These are phyloP conservation scores for Picochlorum sp. DNA, from an alignment of 139 green algal genomes.

Conservation along the genomic window DNA sequence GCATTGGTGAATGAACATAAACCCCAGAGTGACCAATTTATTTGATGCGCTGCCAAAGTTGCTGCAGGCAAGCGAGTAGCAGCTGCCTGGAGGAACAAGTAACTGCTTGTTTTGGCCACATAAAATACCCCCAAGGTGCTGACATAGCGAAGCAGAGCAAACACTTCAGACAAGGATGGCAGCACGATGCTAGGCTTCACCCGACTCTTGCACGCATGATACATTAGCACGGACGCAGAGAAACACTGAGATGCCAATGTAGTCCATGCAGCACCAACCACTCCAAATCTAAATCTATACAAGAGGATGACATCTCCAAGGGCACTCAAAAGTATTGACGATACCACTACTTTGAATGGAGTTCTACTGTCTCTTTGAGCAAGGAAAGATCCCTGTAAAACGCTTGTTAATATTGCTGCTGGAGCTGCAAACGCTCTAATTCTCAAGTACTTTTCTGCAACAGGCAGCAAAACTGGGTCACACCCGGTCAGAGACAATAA, in stretches of 20 bases:
- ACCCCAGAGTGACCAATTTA: slow-evolving; percentile 36
- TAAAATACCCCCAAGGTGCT: slow-evolving; percentile 53
- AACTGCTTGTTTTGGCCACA: slow-evolving; percentile 54
- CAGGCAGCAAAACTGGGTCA: slow-evolving; percentile 39
- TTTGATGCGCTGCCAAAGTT: slow-evolving; percentile 62
- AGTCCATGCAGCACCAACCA: slow-evolving; percentile 54
- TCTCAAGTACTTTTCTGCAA: slow-evolving; percentile 50
- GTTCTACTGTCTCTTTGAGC: slow-evolving; percentile 41
- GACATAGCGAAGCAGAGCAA: slow-evolving; percentile 26
- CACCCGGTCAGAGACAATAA: slow-evolving; percentile 40
- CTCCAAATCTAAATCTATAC: slow-evolving; percentile 33
- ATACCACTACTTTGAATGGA: slow-evolving; percentile 43
- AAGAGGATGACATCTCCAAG: slow-evolving; percentile 53
- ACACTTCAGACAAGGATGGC: slow-evolving; percentile 12
- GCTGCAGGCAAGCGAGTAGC: slow-evolving; percentile 40
- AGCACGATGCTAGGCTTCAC: slow-evolving; percentile 10
- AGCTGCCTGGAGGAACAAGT: slow-evolving; percentile 49
- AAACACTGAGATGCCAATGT: slow-evolving; percentile 42
- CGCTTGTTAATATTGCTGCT: slow-evolving; percentile 55
- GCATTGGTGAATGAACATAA: slow-evolving; percentile 45
- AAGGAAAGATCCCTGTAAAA: slow-evolving; percentile 28
- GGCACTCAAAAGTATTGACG: slow-evolving; percentile 37
- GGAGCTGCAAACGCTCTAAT: slow-evolving; percentile 63
- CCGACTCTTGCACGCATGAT: slow-evolving; percentile 3
- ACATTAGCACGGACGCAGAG: slow-evolving; percentile 22